Evolutionary conservation across 257 asterid species (phyloP).

Genomic region (Avicennia marina): DNA sequence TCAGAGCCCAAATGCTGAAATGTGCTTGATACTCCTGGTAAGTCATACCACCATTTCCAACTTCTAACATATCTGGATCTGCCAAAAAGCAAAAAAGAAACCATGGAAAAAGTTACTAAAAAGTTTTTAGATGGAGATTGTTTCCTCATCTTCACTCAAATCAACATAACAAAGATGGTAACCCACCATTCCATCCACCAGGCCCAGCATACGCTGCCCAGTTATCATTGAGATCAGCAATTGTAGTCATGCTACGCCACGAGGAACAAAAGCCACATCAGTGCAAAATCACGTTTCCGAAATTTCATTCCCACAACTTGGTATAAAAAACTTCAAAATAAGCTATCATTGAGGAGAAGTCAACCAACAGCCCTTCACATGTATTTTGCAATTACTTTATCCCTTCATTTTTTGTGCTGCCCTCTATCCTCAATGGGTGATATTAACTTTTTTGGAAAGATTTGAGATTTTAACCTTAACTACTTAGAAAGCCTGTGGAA

Average conservation of each 20-base stretch:
- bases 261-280: conserved; percentile 16
- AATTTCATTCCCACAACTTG: neutral
- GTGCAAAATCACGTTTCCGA: neutral
- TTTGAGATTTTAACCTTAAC: too few relatives aligned
- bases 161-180: conserved; percentile 11
- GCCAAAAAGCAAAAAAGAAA: conserved; percentile 19
- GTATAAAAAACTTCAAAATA: neutral
- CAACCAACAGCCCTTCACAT: too few relatives aligned
- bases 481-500: too few relatives aligned
- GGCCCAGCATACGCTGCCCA: conserved; percentile 99
- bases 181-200: conserved; percentile 97
- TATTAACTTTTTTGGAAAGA: too few relatives aligned
- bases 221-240: conserved; percentile 90
- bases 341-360: neutral
- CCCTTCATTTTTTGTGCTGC: too few relatives aligned
- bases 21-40: conserved; percentile 79
- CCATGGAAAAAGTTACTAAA: neutral
- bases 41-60: conserved; percentile 97
- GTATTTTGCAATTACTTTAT: too few relatives aligned
- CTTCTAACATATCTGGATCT: conserved; percentile 99
- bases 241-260: conserved; percentile 83
- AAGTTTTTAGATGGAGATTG: neutral
- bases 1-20: conserved; percentile 95
- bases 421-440: too few relatives aligned
- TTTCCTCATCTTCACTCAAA: neutral